These are phyloP conservation scores for Crithidia sp. DNA, from an alignment of 208 protist genomes.

Conservation along the genomic window DNA sequence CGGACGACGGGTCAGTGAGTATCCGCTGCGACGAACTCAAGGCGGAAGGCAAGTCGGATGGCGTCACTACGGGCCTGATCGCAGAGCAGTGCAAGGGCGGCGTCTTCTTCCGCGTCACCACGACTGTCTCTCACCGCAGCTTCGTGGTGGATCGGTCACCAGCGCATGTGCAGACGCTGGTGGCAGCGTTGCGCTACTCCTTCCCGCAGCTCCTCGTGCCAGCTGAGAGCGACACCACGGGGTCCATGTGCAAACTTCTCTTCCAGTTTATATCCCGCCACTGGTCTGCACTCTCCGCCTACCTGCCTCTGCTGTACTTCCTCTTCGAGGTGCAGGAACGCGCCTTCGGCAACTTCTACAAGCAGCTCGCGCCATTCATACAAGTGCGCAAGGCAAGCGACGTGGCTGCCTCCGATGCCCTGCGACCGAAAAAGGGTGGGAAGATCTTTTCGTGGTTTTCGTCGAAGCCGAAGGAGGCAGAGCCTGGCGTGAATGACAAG, in stretches of 20 bases:
- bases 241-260: conserved; percentile 16
- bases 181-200: conserved; percentile 32
- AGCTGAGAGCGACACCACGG: neutral
- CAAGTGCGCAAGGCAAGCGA: conserved; percentile 26
- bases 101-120: conserved; percentile 21
- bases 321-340: conserved; percentile 35
- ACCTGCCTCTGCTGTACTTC: conserved; percentile 40
- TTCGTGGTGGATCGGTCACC: conserved; percentile 35
- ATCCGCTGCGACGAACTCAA: conserved; percentile 21
- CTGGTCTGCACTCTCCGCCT: conserved; percentile 22
- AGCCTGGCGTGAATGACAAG: conserved; percentile 31
- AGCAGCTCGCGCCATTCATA: conserved; percentile 17
- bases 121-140: conserved; percentile 14
- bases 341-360: conserved; percentile 22
- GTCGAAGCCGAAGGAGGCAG: conserved; percentile 33
- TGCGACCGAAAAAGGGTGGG: conserved; percentile 31
- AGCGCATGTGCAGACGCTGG: conserved; percentile 31
- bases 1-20: conserved; percentile 8
- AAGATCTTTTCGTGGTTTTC: conserved; percentile 38
- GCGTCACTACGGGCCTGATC: conserved; percentile 21
- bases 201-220: conserved; percentile 36
- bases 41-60: conserved; percentile 4
- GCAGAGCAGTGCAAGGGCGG: conserved; percentile 35
- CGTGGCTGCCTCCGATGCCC: conserved; percentile 13
- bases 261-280: conserved; percentile 29